Conservation (phyloP, 208 protist genomes). For the Crithidia mellificae region DNA sequence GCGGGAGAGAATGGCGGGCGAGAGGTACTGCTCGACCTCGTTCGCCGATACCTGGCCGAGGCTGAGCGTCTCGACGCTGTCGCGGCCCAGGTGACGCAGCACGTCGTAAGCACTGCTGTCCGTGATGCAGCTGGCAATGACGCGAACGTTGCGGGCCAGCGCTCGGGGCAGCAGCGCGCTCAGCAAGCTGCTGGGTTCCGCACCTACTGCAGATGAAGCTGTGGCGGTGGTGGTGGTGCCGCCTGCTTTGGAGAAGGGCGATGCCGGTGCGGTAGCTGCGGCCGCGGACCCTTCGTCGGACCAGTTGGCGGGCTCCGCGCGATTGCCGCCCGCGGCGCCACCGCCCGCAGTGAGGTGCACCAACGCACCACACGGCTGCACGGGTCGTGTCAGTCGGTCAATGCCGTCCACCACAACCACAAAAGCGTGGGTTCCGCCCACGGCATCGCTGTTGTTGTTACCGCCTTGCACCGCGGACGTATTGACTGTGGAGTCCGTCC, state of each 20-base stretch:
- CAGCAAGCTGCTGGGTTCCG: background rate
- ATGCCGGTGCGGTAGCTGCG: too few species aligned
- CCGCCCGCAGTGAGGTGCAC: conserved; percentile 36
- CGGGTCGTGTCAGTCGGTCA: conserved; percentile 37
- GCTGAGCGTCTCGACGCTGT: conserved; percentile 64
- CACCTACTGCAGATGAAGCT: too few species aligned
- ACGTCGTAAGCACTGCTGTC: conserved; percentile 24
- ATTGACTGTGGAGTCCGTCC: too few species aligned
- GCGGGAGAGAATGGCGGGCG: conserved; percentile 37
- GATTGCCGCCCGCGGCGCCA: conserved; percentile 23
- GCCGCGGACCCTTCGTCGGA: conserved; percentile 6
- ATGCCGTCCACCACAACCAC: conserved; percentile 74
- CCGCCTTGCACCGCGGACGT: too few species aligned
- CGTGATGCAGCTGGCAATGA: conserved; percentile 52
- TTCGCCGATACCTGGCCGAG: conserved; percentile 54
- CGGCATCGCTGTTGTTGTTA: too few species aligned
- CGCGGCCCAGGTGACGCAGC: conserved; percentile 43
- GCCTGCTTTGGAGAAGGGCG: too few species aligned
- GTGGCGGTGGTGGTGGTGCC: background rate
- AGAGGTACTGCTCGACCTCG: conserved; percentile 74
- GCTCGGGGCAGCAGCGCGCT: conserved; percentile 50
- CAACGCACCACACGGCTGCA: conserved; percentile 60
- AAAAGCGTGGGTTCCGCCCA: conserved; percentile 26
- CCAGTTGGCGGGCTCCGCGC: conserved; percentile 31
- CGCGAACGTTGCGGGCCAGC: conserved; percentile 73